These are phyloP conservation scores for Paracoccidioides lutzii DNA, from an alignment of 2,329 filamentous ascomycete genomes.

Conservation along the genomic window DNA sequence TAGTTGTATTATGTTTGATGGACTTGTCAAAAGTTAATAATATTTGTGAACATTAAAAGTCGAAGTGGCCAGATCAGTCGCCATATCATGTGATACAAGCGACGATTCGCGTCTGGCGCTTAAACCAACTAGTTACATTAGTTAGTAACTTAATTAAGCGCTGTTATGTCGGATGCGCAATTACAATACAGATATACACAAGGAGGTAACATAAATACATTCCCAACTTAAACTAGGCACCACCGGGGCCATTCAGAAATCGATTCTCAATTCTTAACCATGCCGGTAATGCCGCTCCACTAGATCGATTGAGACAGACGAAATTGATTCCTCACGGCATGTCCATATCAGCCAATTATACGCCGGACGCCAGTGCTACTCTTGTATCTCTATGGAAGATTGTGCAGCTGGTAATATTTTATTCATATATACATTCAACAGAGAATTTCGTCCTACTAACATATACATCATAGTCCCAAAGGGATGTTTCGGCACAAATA, in stretches of 20 bases:
- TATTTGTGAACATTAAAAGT: background rate
- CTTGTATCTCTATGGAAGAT: conserved; percentile 27
- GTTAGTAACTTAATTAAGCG: background rate
- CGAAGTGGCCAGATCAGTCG: conserved; percentile 3
- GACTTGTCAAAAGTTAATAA: background rate
- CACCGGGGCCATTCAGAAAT: background rate
- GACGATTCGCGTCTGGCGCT: background rate
- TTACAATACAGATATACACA: too few relatives aligned
- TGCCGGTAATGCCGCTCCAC: background rate
- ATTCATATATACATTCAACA: background rate
- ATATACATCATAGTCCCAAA: conserved; percentile 38
- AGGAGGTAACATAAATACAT: too few relatives aligned
- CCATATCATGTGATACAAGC: background rate
- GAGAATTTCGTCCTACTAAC: conserved; percentile 7
- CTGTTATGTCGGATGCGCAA: background rate
- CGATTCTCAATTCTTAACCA: background rate
- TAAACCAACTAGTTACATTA: background rate
- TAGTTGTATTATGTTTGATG: background rate
- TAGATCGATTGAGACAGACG: background rate
- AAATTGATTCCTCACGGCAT: background rate
- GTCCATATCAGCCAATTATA: conserved; percentile 32
- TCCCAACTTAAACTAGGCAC: background rate
- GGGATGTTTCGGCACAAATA: conserved; percentile 46
- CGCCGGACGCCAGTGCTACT: conserved; percentile 24
- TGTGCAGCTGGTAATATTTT: conserved; percentile 24